Conservation (phyloP, 305 asterid genomes). For the Nicotiana rustica region DNA sequence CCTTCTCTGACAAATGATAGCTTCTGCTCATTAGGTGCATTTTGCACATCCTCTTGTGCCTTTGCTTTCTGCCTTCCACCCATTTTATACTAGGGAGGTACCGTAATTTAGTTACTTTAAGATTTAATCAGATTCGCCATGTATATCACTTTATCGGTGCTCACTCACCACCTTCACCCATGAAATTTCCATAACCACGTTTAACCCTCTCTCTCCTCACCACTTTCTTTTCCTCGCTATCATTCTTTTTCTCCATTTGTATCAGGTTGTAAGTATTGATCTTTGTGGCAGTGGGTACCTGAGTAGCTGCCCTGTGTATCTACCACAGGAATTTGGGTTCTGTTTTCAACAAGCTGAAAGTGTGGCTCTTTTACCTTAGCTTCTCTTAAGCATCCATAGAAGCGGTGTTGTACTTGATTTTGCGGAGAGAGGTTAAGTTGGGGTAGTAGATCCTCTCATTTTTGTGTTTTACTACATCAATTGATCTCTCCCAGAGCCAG, state of each 20-base stretch:
- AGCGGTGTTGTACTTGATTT: background rate
- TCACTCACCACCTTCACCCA: background rate
- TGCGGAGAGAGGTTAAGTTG: background rate
- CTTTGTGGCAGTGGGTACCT: background rate
- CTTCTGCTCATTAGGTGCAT: background rate
- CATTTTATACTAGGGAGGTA: background rate
- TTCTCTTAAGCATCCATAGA: background rate
- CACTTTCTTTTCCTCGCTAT: background rate
- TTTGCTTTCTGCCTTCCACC: background rate
- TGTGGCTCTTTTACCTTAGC: background rate
- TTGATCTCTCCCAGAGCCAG: constrained; percentile 1
- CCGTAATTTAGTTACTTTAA: background rate
- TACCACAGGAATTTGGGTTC: background rate
- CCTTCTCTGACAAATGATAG: background rate
- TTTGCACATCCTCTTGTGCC: background rate
- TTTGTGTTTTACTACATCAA: background rate
- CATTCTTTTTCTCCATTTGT: background rate
- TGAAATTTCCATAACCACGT: background rate
- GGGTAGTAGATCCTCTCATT: background rate
- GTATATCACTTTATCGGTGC: background rate
- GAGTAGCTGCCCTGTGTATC: background rate
- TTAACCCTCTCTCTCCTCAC: background rate
- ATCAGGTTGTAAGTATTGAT: background rate
- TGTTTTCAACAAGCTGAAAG: background rate
- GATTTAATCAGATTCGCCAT: background rate